Conservation (phyloP, 768 basidiomycete species). For the Leccinum olivaceopallidum region DNA sequence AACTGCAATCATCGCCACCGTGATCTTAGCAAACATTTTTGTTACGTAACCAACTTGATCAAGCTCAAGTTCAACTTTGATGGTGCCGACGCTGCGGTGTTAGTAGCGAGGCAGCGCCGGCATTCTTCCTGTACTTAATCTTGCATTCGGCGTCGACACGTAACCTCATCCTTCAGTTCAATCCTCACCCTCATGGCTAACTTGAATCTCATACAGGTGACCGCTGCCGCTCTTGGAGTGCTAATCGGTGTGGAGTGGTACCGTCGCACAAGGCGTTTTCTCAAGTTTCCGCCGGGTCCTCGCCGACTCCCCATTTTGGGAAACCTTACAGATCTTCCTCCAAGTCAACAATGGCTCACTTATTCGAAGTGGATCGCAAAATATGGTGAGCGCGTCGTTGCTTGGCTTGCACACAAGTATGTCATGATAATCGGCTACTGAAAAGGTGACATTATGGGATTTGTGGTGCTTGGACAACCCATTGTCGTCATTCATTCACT, state of each 20-base stretch:
- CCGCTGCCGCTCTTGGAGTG: neutral
- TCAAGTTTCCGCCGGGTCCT: conserved; percentile 6
- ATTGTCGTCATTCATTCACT: conserved; percentile 4
- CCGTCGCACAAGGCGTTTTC: neutral
- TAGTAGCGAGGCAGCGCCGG: no score
- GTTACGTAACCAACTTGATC: no score
- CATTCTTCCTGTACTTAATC: neutral
- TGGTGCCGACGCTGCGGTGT: no score
- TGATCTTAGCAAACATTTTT: neutral
- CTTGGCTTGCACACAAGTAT: neutral
- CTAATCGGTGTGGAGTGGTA: conserved; percentile 1
- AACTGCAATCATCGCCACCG: neutral
- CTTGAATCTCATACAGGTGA: neutral
- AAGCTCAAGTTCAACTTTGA: no score
- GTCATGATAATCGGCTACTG: neutral
- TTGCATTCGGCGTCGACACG: neutral
- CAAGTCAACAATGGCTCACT: conserved; percentile 3
- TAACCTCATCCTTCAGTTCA: neutral
- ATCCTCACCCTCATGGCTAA: neutral
- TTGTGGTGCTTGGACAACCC: conserved; percentile 9
- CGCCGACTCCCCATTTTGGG: conserved; percentile 2
- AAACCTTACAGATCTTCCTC: conserved; percentile 2
- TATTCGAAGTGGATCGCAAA: conserved; percentile 6
- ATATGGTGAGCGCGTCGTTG: neutral
- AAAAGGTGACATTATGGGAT: conserved; percentile 3